These are phyloP conservation scores for Camellia sinensis DNA, from an alignment of 148 eudicot genomes.

Conservation along the genomic window DNA sequence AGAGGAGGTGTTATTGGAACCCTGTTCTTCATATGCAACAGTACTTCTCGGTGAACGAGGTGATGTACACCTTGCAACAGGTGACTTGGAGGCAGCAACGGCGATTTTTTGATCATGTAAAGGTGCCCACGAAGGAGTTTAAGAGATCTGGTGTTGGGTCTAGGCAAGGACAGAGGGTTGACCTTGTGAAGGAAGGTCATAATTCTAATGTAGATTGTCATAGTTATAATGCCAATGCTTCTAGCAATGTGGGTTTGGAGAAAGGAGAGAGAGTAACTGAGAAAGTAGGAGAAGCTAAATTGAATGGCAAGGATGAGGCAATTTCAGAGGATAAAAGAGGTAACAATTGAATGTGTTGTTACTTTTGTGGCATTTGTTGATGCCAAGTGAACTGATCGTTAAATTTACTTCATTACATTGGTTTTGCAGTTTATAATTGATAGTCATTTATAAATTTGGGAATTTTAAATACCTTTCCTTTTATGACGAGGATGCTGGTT, in stretches of 20 bases:
- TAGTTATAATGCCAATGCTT: constrained; percentile 17
- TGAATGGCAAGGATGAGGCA: constrained; percentile 21
- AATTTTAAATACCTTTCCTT: background rate
- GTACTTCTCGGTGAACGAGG: constrained; percentile 48
- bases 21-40: constrained; percentile 64
- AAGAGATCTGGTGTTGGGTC: constrained; percentile 40
- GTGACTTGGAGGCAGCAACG: constrained; percentile 45
- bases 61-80: constrained; percentile 44
- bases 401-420: background rate
- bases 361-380: background rate
- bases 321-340: constrained; percentile 27
- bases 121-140: constrained; percentile 37
- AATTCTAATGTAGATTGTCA: constrained; percentile 10
- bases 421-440: background rate
- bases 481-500: background rate
- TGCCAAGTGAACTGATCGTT: background rate
- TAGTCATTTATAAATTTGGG: background rate
- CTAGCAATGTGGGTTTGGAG: constrained; percentile 19
- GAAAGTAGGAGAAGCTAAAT: constrained; percentile 22
- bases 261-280: constrained; percentile 12
- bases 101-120: constrained; percentile 24
- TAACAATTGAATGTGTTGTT: constrained; percentile 6
- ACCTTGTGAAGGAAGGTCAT: constrained; percentile 22
- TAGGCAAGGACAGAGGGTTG: constrained; percentile 36
- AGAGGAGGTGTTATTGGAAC: constrained; percentile 60